Evolutionary conservation across 192 early-diverging fungal species (phyloP).

Genomic region (Backusella westeae): DNA sequence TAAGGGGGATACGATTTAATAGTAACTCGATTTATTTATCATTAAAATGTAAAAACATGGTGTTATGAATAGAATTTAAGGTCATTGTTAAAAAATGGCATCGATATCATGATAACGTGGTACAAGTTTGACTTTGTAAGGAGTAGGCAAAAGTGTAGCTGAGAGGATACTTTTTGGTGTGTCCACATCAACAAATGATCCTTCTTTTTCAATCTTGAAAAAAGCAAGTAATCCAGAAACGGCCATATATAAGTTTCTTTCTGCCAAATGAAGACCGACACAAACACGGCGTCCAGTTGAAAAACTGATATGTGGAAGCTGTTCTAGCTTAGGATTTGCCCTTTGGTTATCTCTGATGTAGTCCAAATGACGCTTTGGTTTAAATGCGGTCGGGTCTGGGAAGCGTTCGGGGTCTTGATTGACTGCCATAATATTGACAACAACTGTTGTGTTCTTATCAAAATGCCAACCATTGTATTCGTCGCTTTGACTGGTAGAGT

Average conservation of each 20-base stretch:
- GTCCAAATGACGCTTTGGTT: constrained; percentile 47
- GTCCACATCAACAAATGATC: constrained; percentile 4
- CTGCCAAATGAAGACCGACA: constrained; percentile 39
- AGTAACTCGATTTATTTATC: neutral
- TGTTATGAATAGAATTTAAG: neutral
- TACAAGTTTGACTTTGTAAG: constrained; percentile 27
- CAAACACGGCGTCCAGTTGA: constrained; percentile 36
- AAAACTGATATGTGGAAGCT: constrained; percentile 33
- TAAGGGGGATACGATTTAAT: neutral
- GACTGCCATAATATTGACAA: constrained; percentile 55
- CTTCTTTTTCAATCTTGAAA: constrained; percentile 23
- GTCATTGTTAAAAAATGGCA: neutral
- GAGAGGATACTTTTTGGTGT: constrained; percentile 10
- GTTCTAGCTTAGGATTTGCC: constrained; percentile 11
- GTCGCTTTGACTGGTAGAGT: constrained; percentile 31
- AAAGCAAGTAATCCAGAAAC: constrained; percentile 18
- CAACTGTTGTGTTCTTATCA: constrained; percentile 47
- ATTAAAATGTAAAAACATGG: neutral
- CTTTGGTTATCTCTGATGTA: neutral
- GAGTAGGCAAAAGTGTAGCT: constrained; percentile 21
- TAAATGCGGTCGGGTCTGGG: constrained; percentile 44
- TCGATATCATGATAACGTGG: constrained; percentile 16
- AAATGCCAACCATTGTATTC: constrained; percentile 45
- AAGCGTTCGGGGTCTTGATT: constrained; percentile 42
- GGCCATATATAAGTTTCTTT: constrained; percentile 30